A percentile compares a stretch with the other conserved stretches of the same genome.
Evolutionary conservation across 768 basidiomycete species (phyloP).

Genomic region (Exsudoporus frostii): DNA sequence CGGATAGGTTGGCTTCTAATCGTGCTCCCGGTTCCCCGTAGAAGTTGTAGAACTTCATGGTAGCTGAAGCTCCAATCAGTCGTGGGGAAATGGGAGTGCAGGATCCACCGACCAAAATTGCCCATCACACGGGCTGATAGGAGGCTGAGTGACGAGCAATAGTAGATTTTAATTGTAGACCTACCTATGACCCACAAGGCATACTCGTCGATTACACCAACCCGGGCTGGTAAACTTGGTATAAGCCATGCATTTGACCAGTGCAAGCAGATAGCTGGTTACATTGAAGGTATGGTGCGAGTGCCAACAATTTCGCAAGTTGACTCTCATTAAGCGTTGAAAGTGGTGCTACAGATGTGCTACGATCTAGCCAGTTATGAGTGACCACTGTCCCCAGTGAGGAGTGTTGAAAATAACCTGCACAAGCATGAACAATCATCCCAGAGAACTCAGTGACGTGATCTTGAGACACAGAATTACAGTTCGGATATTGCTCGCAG

Average conservation of each 20-base stretch:
- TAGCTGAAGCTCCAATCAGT: too few species aligned
- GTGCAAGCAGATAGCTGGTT: neutral
- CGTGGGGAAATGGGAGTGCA: too few species aligned
- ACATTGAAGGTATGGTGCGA: neutral
- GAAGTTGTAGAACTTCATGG: neutral
- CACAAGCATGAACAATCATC: neutral
- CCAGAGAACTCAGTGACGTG: neutral
- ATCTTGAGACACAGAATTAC: neutral
- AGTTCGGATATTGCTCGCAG: neutral
- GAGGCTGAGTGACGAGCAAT: too few species aligned
- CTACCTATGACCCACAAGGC: too few species aligned
- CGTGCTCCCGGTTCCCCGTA: neutral
- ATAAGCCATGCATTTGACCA: neutral
- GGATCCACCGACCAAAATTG: too few species aligned
- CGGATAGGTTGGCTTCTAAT: neutral
- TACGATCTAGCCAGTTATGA: neutral
- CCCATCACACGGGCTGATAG: too few species aligned
- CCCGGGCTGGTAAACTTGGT: neutral
- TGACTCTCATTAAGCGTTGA: neutral
- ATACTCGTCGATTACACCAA: neutral
- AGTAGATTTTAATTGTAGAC: too few species aligned
- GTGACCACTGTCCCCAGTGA: too few species aligned
- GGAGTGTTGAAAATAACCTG: neutral
- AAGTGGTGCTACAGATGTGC: neutral
- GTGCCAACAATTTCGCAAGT: neutral